These are phyloP conservation scores for Rubroboletus satanas DNA, from an alignment of 768 basidiomycete genomes.

Conservation along the genomic window DNA sequence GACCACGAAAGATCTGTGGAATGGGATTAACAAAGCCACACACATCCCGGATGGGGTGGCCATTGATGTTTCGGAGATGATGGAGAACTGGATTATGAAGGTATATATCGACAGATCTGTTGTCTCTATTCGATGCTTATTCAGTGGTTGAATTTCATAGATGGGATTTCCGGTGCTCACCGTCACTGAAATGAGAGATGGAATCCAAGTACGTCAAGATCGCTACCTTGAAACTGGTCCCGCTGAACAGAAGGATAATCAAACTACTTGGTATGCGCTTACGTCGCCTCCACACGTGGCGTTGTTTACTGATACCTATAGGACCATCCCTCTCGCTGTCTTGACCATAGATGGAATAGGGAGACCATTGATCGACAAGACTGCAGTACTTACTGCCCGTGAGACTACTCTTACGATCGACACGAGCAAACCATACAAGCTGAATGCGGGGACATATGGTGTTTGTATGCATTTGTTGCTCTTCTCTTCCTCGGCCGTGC, in stretches of 20 bases:
- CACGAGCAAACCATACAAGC: conserved; percentile 75
- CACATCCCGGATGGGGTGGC: conserved; percentile 34
- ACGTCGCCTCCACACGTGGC: not conserved
- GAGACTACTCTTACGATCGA: conserved; percentile 69
- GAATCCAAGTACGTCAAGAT: conserved; percentile 82
- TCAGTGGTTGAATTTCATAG: conserved; percentile 22
- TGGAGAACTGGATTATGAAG: conserved; percentile 91
- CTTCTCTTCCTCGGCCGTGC: not conserved
- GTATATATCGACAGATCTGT: conserved; percentile 28
- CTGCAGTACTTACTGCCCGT: conserved; percentile 61
- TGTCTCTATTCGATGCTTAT: not conserved
- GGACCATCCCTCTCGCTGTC: conserved; percentile 79
- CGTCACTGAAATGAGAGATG: conserved; percentile 70
- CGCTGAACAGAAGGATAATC: conserved; percentile 75
- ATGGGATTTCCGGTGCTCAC: conserved; percentile 88
- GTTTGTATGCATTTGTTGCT: conserved; percentile 61
- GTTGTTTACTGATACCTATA: conserved; percentile 24
- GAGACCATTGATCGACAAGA: conserved; percentile 54
- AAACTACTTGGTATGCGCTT: conserved; percentile 71
- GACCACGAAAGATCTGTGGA: conserved; percentile 83
- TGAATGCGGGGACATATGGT: conserved; percentile 86
- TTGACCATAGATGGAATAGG: conserved; percentile 59
- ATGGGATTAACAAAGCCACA: conserved; percentile 74
- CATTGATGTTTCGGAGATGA: conserved; percentile 69
- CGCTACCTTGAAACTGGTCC: conserved; percentile 87